These are phyloP conservation scores for Neofusicoccum kwambonambiense DNA, from an alignment of 2,329 filamentous ascomycete genomes.

Conservation along the genomic window DNA sequence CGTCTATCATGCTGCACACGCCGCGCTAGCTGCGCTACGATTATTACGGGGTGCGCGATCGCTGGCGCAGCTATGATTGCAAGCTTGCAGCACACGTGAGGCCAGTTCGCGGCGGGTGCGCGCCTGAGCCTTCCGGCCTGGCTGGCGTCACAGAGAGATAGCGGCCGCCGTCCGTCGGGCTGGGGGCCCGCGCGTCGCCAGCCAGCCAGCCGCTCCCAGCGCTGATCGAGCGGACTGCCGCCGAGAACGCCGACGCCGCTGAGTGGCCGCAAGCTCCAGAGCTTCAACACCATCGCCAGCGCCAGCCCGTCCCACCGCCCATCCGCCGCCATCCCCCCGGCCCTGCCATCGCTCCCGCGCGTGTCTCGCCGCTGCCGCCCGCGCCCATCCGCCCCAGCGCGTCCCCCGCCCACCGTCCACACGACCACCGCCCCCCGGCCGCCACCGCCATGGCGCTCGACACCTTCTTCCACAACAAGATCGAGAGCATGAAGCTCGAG, in stretches of 20 bases:
- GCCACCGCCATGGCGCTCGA: constrained; percentile 87
- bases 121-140: not conserved
- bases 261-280: constrained; percentile 18
- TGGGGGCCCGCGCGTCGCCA: too few relatives aligned
- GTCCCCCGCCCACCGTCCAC: not conserved
- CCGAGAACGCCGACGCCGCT: constrained; percentile 17
- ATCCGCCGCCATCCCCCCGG: not conserved
- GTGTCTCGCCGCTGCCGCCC: not conserved
- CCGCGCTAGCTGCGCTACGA: constrained; percentile 12
- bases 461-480: constrained; percentile 99
- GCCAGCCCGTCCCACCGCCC: not conserved
- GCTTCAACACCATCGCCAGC: constrained; percentile 17
- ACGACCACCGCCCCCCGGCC: constrained; percentile 18
- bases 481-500: constrained; percentile 99
- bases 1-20: constrained; percentile 10
- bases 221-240: constrained; percentile 6
- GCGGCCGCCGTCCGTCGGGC: not conserved
- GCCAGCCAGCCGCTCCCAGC: not conserved
- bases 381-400: not conserved
- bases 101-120: not conserved
- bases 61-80: constrained; percentile 1
- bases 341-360: not conserved
- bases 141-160: not conserved
- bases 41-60: constrained; percentile 12
- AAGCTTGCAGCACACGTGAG: constrained; percentile 12